Evolutionary conservation across 129 eudicot genomes (phyloP).

Genomic region (Calendula officinalis): DNA sequence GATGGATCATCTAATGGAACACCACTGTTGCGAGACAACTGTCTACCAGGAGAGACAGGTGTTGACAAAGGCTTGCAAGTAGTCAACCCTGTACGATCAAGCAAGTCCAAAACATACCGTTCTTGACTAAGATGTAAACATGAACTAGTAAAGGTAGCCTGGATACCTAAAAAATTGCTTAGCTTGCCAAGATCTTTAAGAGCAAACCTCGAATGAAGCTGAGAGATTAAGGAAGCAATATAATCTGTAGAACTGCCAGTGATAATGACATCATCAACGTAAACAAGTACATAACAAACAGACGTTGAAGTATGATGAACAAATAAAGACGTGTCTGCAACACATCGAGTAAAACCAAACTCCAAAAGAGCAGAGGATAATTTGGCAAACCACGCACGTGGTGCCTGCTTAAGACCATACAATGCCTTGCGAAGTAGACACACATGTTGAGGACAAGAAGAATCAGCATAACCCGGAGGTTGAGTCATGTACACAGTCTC

Average conservation of each 20-base stretch:
- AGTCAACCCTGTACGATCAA: not conserved
- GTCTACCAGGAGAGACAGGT: not conserved
- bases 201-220: not conserved
- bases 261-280: conserved; percentile 1
- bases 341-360: too few species aligned
- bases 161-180: not conserved
- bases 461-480: not conserved
- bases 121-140: not conserved
- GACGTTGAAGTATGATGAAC: too few species aligned
- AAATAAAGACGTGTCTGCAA: not conserved
- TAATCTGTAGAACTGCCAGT: not conserved
- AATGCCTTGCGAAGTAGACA: not conserved
- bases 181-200: not conserved
- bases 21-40: not conserved
- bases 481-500: not conserved
- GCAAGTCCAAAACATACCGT: not conserved
- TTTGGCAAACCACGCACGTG: not conserved
- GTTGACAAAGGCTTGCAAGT: not conserved
- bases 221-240: not conserved
- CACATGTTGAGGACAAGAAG: not conserved
- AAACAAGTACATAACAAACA: not conserved
- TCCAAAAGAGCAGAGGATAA: too few species aligned
- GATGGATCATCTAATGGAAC: not conserved
- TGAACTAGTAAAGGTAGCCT: not conserved
- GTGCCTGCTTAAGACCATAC: not conserved